Evolutionary conservation across 495 filamentous ascomycete genomes (phyloP).

Genomic region (Glutinoglossum americanum): DNA sequence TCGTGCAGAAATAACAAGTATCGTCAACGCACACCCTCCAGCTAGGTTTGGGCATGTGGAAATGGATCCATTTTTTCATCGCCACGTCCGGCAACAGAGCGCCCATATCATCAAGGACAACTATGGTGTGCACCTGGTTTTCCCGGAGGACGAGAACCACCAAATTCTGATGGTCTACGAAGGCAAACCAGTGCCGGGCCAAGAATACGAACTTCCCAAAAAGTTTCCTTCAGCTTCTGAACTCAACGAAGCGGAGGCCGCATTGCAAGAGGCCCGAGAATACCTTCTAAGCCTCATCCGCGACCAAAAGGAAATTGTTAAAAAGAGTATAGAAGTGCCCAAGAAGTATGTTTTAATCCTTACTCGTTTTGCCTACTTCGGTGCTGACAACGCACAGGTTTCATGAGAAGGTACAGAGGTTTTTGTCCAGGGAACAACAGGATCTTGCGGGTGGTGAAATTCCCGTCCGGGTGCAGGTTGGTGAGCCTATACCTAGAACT

Average conservation of each 20-base stretch:
- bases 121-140: conserved; percentile 57
- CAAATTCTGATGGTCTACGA: conserved; percentile 78
- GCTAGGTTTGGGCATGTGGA: conserved; percentile 42
- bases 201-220: conserved; percentile 45
- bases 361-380: conserved; percentile 5
- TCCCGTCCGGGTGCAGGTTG: conserved; percentile 45
- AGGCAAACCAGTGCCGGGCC: conserved; percentile 30
- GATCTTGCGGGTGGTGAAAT: conserved; percentile 39
- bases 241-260: conserved; percentile 40
- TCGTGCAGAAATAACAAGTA: conserved; percentile 55
- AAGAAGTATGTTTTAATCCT: conserved; percentile 32
- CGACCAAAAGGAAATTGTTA: conserved; percentile 46
- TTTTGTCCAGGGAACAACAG: conserved; percentile 56
- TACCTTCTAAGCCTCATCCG: conserved; percentile 48
- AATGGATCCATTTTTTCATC: conserved; percentile 75
- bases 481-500: conserved; percentile 12
- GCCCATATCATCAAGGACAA: conserved; percentile 41
- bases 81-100: conserved; percentile 43
- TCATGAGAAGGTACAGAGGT: conserved; percentile 59
- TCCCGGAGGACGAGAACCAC: conserved; percentile 35
- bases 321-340: conserved; percentile 43
- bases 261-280: conserved; percentile 47
- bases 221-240: conserved; percentile 37
- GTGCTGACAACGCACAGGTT: conserved; percentile 18
- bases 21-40: conserved; percentile 64